Evolutionary conservation across 371 early-diverging fungal species (phyloP).

Genomic region (Neoconidiobolus thromboides): DNA sequence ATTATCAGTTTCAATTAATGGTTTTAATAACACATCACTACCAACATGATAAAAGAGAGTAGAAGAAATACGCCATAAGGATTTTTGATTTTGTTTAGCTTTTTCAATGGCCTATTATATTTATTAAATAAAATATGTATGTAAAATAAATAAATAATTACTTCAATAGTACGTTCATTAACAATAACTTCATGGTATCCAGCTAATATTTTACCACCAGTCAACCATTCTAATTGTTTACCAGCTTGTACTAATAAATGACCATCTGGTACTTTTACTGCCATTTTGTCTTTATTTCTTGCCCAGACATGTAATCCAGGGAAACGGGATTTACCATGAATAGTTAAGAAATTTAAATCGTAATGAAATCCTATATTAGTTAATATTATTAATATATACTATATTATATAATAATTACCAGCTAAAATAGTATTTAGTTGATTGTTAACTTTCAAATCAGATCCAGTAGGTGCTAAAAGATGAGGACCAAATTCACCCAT

Average conservation of each 20-base stretch:
- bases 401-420: slow-evolving; percentile 12
- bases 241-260: slow-evolving; percentile 51
- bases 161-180: slow-evolving; percentile 24
- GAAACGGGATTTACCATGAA: slow-evolving; percentile 52
- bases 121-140: neutral
- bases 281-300: slow-evolving; percentile 28
- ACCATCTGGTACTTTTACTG: slow-evolving; percentile 39
- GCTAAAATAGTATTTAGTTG: slow-evolving; percentile 35
- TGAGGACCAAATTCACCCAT: slow-evolving; percentile 38
- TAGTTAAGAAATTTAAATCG: slow-evolving; percentile 46
- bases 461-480: slow-evolving; percentile 45
- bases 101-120: slow-evolving; percentile 11
- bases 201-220: slow-evolving; percentile 38
- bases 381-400: neutral
- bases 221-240: slow-evolving; percentile 43
- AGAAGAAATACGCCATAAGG: slow-evolving; percentile 46
- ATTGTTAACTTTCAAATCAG: slow-evolving; percentile 34
- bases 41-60: slow-evolving; percentile 48
- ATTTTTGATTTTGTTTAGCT: slow-evolving; percentile 15
- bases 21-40: slow-evolving; percentile 30
- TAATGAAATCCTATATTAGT: slow-evolving; percentile 21
- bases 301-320: slow-evolving; percentile 54
- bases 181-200: slow-evolving; percentile 54
- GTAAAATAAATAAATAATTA: slow-evolving; percentile 13
- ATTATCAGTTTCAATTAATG: slow-evolving; percentile 19